Percentiles rank a stretch among this genome's conserved stretches.
These are phyloP conservation scores for Hevea brasiliensis DNA, from an alignment of 345 rosid species.

Conservation along the genomic window DNA sequence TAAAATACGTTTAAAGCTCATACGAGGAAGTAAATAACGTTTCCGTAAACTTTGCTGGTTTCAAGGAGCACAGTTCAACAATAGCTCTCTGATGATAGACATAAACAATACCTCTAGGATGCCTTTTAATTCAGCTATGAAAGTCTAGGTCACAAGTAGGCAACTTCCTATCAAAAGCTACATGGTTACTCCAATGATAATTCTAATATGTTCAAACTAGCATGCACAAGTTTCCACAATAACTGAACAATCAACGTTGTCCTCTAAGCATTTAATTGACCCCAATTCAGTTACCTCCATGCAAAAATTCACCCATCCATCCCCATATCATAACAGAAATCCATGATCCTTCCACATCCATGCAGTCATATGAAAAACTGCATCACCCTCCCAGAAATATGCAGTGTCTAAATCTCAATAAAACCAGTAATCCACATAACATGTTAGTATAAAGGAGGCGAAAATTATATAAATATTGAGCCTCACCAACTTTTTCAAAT, in stretches of 20 bases:
- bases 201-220: not conserved
- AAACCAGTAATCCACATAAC: not conserved
- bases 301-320: not conserved
- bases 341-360: not conserved
- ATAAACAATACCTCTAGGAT: not conserved
- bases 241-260: not conserved
- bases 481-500: slow-evolving; percentile 73
- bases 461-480: slow-evolving; percentile 11
- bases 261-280: not conserved
- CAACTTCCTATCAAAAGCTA: not conserved
- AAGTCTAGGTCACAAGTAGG: not conserved
- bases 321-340: not conserved
- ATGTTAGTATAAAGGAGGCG: not conserved
- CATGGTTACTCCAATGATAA: not conserved
- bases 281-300: not conserved
- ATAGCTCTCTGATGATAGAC: too few species aligned
- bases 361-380: not conserved
- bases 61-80: too few species aligned
- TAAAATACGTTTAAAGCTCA: not conserved
- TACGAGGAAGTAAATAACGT: not conserved
- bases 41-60: slow-evolving; percentile 12
- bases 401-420: slow-evolving; percentile 3
- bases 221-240: not conserved
- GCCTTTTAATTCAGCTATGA: not conserved
- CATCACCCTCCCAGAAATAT: not conserved